These are phyloP conservation scores for Angomonas ambiguus DNA, from an alignment of 208 protist genomes.

Conservation along the genomic window DNA sequence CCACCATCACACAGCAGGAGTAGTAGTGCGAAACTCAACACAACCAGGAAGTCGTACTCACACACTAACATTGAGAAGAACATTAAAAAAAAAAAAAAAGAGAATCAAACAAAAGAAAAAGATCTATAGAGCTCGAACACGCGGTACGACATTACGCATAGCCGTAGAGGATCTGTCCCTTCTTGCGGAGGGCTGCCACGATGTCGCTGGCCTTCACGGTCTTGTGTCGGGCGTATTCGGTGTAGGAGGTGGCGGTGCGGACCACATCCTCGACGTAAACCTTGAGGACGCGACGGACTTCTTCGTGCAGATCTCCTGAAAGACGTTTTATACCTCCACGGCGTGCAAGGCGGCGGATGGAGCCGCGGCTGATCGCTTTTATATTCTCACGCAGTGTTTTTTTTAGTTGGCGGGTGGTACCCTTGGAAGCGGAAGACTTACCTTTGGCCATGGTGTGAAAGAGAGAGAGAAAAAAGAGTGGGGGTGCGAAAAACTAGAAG, in stretches of 20 bases:
- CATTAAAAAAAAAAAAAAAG: not conserved
- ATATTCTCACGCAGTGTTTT: slow-evolving; percentile 87
- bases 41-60: no score
- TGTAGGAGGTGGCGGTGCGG: slow-evolving; percentile 79
- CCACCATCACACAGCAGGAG: no score
- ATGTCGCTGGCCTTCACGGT: slow-evolving; percentile 85
- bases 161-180: slow-evolving; percentile 86
- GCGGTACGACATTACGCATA: no score
- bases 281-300: slow-evolving; percentile 77
- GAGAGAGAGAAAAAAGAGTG: slow-evolving; percentile 2
- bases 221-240: slow-evolving; percentile 77
- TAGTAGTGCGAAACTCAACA: no score
- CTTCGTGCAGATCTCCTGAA: slow-evolving; percentile 60
- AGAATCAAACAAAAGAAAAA: no score
- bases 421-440: slow-evolving; percentile 71
- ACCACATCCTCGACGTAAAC: slow-evolving; percentile 79
- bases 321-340: slow-evolving; percentile 92
- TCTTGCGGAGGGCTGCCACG: slow-evolving; percentile 86
- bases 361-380: slow-evolving; percentile 77
- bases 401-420: slow-evolving; percentile 77
- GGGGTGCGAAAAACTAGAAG: not conserved
- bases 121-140: no score
- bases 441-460: slow-evolving; percentile 58
- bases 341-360: slow-evolving; percentile 88
- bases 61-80: not conserved